Conservation (phyloP, 495 filamentous ascomycete genomes). For the Ascodesmis nigricans region DNA sequence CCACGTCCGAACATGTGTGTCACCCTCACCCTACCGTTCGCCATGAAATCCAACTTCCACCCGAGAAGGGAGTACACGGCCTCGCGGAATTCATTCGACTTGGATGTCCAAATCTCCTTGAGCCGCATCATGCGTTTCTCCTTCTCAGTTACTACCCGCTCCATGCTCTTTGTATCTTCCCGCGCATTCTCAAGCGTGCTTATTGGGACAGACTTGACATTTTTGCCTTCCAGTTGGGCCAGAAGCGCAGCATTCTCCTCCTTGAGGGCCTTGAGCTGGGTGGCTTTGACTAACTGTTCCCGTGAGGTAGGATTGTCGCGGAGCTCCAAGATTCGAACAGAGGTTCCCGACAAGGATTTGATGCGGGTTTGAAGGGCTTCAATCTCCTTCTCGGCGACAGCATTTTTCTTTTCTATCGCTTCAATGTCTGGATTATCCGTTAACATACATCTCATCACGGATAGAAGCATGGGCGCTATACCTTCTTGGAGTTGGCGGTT, state of each 20-base stretch:
- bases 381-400: constrained; percentile 17
- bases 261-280: constrained; percentile 51
- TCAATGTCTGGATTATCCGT: constrained; percentile 36
- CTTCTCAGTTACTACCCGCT: constrained; percentile 50
- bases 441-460: constrained; percentile 1
- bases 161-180: constrained; percentile 47
- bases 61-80: constrained; percentile 73
- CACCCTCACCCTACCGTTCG: constrained; percentile 74
- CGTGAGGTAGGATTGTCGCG: constrained; percentile 75
- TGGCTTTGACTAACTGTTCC: constrained; percentile 55
- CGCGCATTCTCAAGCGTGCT: constrained; percentile 50
- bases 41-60: constrained; percentile 81
- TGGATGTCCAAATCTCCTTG: constrained; percentile 72
- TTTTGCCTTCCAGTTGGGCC: constrained; percentile 40
- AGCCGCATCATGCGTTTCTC: constrained; percentile 69
- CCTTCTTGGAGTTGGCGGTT: constrained; percentile 65
- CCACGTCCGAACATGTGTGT: constrained; percentile 28
- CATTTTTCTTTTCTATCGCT: constrained; percentile 1
- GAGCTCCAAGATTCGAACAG: constrained; percentile 68
- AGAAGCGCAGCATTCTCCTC: constrained; percentile 70
- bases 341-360: constrained; percentile 46
- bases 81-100: constrained; percentile 80
- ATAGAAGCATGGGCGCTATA: constrained; percentile 3
- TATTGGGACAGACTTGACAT: constrained; percentile 40
- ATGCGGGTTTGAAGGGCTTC: constrained; percentile 18